These are phyloP conservation scores for Albizia julibrissin DNA, from an alignment of 306 rosid genomes.

Conservation along the genomic window DNA sequence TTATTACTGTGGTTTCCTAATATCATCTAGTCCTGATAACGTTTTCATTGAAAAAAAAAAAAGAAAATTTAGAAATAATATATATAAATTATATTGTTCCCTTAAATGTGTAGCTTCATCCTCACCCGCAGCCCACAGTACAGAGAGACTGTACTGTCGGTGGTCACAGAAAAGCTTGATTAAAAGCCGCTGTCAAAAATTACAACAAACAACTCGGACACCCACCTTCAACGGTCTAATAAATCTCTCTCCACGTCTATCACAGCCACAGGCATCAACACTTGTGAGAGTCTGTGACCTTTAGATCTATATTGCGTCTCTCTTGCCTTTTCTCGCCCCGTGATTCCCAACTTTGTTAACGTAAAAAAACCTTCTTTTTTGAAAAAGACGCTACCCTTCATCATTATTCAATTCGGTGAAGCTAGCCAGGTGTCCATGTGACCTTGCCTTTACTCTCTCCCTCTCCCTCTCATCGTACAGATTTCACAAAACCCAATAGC, in stretches of 20 bases:
- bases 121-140: not conserved
- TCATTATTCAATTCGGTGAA: conserved; percentile 46
- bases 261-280: not conserved
- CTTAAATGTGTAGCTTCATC: not conserved
- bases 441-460: conserved; percentile 43
- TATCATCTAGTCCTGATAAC: not conserved
- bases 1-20: not conserved
- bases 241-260: not conserved
- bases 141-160: not conserved
- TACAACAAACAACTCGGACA: not conserved
- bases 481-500: conserved; percentile 29
- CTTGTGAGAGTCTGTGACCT: conserved; percentile 25
- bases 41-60: not conserved
- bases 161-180: conserved; percentile 4
- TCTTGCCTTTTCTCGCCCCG: not conserved
- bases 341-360: conserved; percentile 45
- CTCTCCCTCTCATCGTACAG: not conserved
- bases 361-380: conserved; percentile 34
- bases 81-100: too few species aligned
- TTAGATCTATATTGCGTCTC: not conserved
- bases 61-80: too few species aligned
- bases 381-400: conserved; percentile 49
- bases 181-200: not conserved
- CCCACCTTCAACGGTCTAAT: conserved; percentile 29
- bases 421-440: conserved; percentile 65